Base-by-base conservation (phyloP, 208 protist species). In the Leishmania lainsoni region DNA sequence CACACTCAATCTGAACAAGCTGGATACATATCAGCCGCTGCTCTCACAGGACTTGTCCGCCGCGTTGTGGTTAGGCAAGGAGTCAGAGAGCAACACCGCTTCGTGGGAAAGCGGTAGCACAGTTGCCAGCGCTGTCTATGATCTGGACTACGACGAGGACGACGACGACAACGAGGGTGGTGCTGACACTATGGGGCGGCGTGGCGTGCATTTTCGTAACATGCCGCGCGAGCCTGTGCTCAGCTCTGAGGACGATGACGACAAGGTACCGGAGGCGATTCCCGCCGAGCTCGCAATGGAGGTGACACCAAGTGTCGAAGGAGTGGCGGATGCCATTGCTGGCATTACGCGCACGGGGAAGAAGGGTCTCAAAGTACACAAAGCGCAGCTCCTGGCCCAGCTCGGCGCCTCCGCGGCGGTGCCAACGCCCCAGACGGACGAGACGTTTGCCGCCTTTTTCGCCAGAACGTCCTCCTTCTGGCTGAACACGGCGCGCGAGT, bases 81-180 rank as follows among this genome's bases (percentile, higher is more conserved):
- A 97, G 54, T 89, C 83, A 8, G 94, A 97, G 83, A 92, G 88
- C 79, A 90, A 91, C 81, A 77, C 90, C n/a, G 79, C 74, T 54
- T 96, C 94, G 42, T 97, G 94, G 93, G 94, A 97, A 78, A 96
- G 90, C 70, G 94, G 94, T 45, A 96, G 92, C 84, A 97, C 94
- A 6, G 91, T 96, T 5, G 89, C 94, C 68, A 97, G 91, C 71
- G 90, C 89, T 45, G 91, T 85, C n/a, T 95, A 94, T 76, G 92
- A 95, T 78, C 1, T 94, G 20, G 91, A 94, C 81, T 86, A 95
- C 85, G 86, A 93, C 71, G 84, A 91, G 3, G 90, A 95, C 26
- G 89, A 94, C 16, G 91, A 94, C 0, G 92, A 97, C 17, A 91
- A 93, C 2, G 92, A 87, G 45, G 80, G 85, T 5, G 79, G 75